phyloP scores from a whole-genome alignment of 2,329 filamentous ascomycete genomes.

The Xylaria sp. region DNA sequence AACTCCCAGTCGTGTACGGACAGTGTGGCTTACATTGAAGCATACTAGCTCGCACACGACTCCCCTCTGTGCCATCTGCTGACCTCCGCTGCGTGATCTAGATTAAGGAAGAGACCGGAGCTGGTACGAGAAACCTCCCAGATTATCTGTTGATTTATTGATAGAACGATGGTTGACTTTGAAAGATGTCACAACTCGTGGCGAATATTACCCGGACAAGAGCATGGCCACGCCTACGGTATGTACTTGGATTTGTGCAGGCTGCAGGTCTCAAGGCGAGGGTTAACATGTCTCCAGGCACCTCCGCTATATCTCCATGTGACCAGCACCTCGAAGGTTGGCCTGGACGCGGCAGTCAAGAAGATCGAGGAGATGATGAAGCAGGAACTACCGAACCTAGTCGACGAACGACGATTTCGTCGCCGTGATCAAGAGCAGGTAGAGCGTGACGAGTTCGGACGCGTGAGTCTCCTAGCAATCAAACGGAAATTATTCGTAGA shows the following conservation, averaged over 20 bases:
- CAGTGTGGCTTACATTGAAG: slow-evolving; percentile 76
- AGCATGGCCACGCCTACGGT: slow-evolving; percentile 94
- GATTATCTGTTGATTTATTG: slow-evolving; percentile 57
- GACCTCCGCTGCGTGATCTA: slow-evolving; percentile 89
- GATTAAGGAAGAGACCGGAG: slow-evolving; percentile 99
- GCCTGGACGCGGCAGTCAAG: slow-evolving; percentile 85
- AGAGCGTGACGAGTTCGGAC: slow-evolving; percentile 89
- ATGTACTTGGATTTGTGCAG: slow-evolving; percentile 54
- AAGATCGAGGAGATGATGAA: slow-evolving; percentile 97
- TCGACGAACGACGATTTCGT: slow-evolving; percentile 92
- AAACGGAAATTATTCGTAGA: background rate
- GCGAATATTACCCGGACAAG: slow-evolving; percentile 97
- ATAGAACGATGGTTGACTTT: slow-evolving; percentile 67
- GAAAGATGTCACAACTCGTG: slow-evolving; percentile 98
- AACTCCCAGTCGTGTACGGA: slow-evolving; percentile 62
- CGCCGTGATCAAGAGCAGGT: slow-evolving; percentile 82
- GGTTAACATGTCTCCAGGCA: slow-evolving; percentile 65
- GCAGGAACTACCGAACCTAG: slow-evolving; percentile 92
- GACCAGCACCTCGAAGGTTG: slow-evolving; percentile 89
- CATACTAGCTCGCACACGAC: slow-evolving; percentile 70
- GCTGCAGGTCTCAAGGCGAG: background rate
- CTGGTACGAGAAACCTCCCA: slow-evolving; percentile 83
- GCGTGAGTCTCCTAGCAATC: slow-evolving; percentile 66
- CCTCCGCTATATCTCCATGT: slow-evolving; percentile 95
- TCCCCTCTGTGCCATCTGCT: slow-evolving; percentile 89